Evolutionary conservation across 2,329 filamentous ascomycete genomes (phyloP), one percentile per base, ranked within the genome.

Genomic region (Colletotrichum euphorbiae): DNA sequence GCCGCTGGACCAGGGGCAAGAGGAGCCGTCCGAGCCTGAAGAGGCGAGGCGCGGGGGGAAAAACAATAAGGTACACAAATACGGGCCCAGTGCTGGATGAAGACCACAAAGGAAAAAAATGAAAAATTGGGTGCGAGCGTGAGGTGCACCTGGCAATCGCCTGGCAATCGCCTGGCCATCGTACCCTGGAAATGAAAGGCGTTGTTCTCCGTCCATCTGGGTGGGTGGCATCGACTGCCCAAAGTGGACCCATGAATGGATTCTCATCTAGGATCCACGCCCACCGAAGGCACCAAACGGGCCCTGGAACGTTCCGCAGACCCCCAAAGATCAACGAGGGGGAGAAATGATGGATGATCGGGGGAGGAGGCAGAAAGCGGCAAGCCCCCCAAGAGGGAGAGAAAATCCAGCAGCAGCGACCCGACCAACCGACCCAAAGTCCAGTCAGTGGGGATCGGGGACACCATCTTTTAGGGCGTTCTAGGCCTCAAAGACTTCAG

Each of bases 391-490:
- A 8, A 51, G 24, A 51, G 13, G 15, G 19, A 50, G 38, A 45
- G 21, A 43, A 57, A 31, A 24, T 40, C 19, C 54, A 24, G 21
- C 48, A 28, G 21, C 28, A 21, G 12, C 48, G 42, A 63, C 45
- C 52, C 48, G 61, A 60, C 55, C 36, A 61, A 61, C 62, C 55
- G 62, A 65, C 65, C 65, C 65, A 68, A 46, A 68, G 61, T 65
- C 65, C 65, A 68, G 65, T 59, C 40, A 65, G 65, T 48, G 61
- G 65, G 65, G 65, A 68, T 68, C 61, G 65, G 54, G 65, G 46
- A 68, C 65, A 68, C 65, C 61, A 68, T 68, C 60, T 65, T 65
- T 65, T 54, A 55, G 65, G 61, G 54, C 59, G 65, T 65, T 68
- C 65, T 65, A 68, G 65, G 65, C 65, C 60, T 68, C 40, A 8